A percentile compares a stretch with the other conserved stretches of the same genome.
These are phyloP conservation scores for Blastocystis sp. DNA, from an alignment of 352 stramenopile species.

Conservation along the genomic window DNA sequence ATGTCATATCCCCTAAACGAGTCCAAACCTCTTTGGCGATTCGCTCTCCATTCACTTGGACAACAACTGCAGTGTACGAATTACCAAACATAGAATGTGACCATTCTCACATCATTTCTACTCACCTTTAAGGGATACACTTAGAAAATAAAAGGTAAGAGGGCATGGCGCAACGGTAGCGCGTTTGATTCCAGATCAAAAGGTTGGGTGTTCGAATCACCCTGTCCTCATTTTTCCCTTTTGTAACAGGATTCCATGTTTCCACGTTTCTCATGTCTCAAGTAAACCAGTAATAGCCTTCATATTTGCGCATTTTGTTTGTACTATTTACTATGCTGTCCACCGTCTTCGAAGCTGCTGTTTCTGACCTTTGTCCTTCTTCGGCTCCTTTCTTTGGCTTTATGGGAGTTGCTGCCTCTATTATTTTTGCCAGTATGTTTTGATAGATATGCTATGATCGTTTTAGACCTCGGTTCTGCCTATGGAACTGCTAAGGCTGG, in stretches of 20 bases:
- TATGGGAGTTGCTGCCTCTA: slow-evolving; percentile 88
- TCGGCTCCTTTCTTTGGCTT: slow-evolving; percentile 99
- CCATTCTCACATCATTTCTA: background rate
- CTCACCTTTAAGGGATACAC: background rate
- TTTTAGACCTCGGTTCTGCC: slow-evolving; percentile 85
- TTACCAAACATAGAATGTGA: slow-evolving; percentile 16
- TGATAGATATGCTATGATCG: background rate
- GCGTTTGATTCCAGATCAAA: slow-evolving; percentile 31
- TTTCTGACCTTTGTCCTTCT: slow-evolving; percentile 88
- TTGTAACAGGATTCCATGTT: background rate
- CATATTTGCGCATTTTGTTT: background rate
- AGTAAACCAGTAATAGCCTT: background rate
- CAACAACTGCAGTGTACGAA: slow-evolving; percentile 14
- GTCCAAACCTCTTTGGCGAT: slow-evolving; percentile 18
- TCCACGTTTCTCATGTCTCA: background rate
- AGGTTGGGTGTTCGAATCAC: slow-evolving; percentile 13
- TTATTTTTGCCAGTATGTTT: slow-evolving; percentile 82
- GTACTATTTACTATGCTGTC: slow-evolving; percentile 41
- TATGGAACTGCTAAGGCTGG: slow-evolving; percentile 94
- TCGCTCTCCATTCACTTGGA: slow-evolving; percentile 37
- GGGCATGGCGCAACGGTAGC: slow-evolving; percentile 35
- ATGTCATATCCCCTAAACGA: background rate
- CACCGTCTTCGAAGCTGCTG: slow-evolving; percentile 61
- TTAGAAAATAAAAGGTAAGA: background rate
- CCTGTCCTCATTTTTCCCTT: slow-evolving; percentile 4